Evolutionary conservation across 257 asterid genomes (phyloP).

Genomic region (Lycium ferocissimum): DNA sequence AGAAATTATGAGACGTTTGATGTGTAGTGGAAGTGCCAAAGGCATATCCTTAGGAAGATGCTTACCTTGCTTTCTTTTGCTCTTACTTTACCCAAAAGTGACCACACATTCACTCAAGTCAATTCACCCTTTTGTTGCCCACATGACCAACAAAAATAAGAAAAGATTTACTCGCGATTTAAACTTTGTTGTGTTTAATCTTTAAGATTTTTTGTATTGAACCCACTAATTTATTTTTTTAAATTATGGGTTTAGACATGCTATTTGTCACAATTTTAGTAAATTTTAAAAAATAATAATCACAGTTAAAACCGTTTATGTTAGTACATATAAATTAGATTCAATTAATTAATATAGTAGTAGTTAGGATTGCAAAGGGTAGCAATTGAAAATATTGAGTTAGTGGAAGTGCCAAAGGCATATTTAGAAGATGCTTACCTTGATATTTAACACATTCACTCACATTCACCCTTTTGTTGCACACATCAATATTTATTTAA

Average conservation of each 20-base stretch:
- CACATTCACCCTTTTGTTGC: constrained; percentile 47
- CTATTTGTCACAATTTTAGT: not conserved
- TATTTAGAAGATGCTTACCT: constrained; percentile 58
- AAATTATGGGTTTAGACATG: too few species aligned
- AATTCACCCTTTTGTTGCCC: constrained; percentile 49
- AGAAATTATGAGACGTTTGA: not conserved
- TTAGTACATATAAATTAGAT: not conserved
- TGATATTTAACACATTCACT: constrained; percentile 36
- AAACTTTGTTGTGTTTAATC: too few species aligned
- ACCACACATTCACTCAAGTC: constrained; percentile 44
- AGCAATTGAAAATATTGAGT: not conserved
- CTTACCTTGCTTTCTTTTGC: constrained; percentile 42
- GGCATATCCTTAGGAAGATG: constrained; percentile 61
- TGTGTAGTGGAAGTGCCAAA: constrained; percentile 31
- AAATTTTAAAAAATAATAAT: not conserved
- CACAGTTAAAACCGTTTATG: not conserved
- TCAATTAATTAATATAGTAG: not conserved
- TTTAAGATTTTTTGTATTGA: too few species aligned
- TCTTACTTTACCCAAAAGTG: constrained; percentile 50
- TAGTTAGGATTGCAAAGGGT: not conserved
- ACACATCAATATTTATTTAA: too few species aligned
- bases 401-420: constrained; percentile 39
- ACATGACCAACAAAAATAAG: not conserved
- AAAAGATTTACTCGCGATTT: too few species aligned
- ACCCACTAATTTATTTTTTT: too few species aligned